Base-by-base conservation (phyloP, 306 rosid species). In the Rosa chinensis region DNA sequence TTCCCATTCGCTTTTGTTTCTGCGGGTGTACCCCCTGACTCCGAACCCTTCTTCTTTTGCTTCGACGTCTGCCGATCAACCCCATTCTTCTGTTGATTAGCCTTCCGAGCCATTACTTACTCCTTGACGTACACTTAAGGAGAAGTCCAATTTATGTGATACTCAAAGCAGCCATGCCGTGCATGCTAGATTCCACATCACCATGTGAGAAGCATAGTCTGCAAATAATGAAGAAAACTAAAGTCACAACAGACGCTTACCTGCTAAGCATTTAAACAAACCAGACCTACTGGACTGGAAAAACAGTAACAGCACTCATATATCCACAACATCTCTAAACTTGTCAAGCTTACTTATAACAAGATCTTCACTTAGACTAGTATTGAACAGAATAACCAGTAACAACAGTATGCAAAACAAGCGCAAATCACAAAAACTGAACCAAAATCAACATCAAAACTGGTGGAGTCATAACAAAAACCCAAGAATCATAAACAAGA, bases 21-120 rank as follows among this genome's bases (percentile, higher is more conserved):
- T 17, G 90, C 84, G 40, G 80, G 82, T 12, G 80, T 84, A 83
- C 85, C 77, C 61, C 89, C 92, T 47, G 90, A 79, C 83, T 72
- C 92, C 39, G 81, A 68, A 61, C 74, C 81, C 55, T 80, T 84
- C 74, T 85, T 90, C 83, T 75, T 91, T 48, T 87, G 86, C 72
- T 87, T 91, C 59, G 87, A 85, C 44, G 87, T 79, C 72, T 89
- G 87, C 72, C 80, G 84, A 8, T 89, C 91, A 55, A 87, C 11
- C 72, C 94, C 94, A 82, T 91, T 90, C 88, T 92, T 96, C 80
- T 90, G 97, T 73, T 93, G 99, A 85, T 81, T 91, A 79, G 92
- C 92, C 88, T 96, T 96, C 84, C 99, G 90, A 82, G 97, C 98
- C 99, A 96, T 96, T 59, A 74, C 37, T 39, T 70, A 40, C 25